phyloP scores from a whole-genome alignment of 805 yeast genomes.

The Yamadazyma laniorum region DNA sequence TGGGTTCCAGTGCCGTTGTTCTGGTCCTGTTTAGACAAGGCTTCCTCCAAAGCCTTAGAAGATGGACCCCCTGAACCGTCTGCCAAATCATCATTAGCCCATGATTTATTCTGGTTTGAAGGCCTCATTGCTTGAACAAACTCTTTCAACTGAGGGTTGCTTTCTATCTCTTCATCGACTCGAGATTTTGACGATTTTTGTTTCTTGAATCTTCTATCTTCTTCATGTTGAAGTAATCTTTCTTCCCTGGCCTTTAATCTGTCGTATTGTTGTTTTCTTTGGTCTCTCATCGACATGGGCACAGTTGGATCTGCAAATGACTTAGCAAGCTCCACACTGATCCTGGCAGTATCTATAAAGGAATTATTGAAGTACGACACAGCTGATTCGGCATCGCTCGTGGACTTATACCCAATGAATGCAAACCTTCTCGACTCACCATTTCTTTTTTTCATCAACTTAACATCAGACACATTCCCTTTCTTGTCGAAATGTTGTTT shows the following conservation, averaged over 20 bases:
- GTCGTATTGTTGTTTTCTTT: conserved; percentile 47
- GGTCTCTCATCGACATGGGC: conserved; percentile 54
- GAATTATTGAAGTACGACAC: conserved; percentile 72
- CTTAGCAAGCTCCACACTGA: conserved; percentile 80
- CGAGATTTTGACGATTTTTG: conserved; percentile 28
- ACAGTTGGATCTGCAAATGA: conserved; percentile 81
- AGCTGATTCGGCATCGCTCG: conserved; percentile 73
- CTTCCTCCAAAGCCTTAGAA: conserved; percentile 41
- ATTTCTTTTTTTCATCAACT: conserved; percentile 70
- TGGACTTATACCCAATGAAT: conserved; percentile 80
- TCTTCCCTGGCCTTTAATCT: conserved; percentile 42
- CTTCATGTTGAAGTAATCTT: conserved; percentile 35
- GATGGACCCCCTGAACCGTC: conserved; percentile 48
- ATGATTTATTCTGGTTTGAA: conserved; percentile 62
- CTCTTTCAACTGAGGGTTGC: conserved; percentile 70
- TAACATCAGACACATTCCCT: conserved; percentile 83
- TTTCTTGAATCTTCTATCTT: conserved; percentile 39
- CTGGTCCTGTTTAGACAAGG: conserved; percentile 29
- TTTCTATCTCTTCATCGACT: conserved; percentile 61
- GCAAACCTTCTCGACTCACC: conserved; percentile 94
- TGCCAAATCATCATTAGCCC: conserved; percentile 64
- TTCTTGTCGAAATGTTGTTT: conserved; percentile 58
- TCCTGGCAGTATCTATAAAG: conserved; percentile 77
- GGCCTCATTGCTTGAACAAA: conserved; percentile 84
- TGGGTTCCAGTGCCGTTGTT: background rate